These are phyloP conservation scores for Mucor saturninus DNA, from an alignment of 371 early-diverging fungal genomes.

Conservation along the genomic window DNA sequence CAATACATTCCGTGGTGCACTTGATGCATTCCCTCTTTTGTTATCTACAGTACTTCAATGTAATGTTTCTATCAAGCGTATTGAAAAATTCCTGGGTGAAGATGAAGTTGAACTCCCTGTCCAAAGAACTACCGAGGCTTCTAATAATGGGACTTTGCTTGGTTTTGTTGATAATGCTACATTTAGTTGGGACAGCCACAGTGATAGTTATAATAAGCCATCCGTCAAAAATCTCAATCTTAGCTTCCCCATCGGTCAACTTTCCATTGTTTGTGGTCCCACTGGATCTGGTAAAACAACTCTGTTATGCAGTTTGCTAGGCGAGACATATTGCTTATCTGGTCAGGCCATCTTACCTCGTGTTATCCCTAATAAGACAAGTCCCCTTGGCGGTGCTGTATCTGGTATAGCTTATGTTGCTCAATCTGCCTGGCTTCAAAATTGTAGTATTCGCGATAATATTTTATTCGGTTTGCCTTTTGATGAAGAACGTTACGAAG, in stretches of 20 bases:
- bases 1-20: conserved; percentile 65
- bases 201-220: conserved; percentile 34
- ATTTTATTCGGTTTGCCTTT: conserved; percentile 80
- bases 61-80: conserved; percentile 74
- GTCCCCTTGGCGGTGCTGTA: conserved; percentile 38
- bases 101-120: conserved; percentile 61
- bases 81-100: conserved; percentile 70
- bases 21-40: conserved; percentile 75
- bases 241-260: conserved; percentile 62
- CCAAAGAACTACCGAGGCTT: conserved; percentile 1
- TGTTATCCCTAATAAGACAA: conserved; percentile 5
- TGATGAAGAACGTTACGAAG: conserved; percentile 65
- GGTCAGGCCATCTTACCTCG: conserved; percentile 59
- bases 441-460: conserved; percentile 81
- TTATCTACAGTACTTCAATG: conserved; percentile 70
- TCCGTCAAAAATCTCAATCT: conserved; percentile 62
- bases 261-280: conserved; percentile 80
- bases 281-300: conserved; percentile 86
- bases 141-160: conserved; percentile 27
- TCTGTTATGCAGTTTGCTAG: conserved; percentile 68
- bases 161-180: conserved; percentile 58
- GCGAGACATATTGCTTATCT: conserved; percentile 53
- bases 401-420: conserved; percentile 77
- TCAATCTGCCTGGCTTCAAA: conserved; percentile 85
- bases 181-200: conserved; percentile 53